Percentiles rank a stretch among this genome's conserved stretches.
Evolutionary conservation across 352 stramenopile genomes (phyloP).

Genomic region (Globisporangium cederbergense): DNA sequence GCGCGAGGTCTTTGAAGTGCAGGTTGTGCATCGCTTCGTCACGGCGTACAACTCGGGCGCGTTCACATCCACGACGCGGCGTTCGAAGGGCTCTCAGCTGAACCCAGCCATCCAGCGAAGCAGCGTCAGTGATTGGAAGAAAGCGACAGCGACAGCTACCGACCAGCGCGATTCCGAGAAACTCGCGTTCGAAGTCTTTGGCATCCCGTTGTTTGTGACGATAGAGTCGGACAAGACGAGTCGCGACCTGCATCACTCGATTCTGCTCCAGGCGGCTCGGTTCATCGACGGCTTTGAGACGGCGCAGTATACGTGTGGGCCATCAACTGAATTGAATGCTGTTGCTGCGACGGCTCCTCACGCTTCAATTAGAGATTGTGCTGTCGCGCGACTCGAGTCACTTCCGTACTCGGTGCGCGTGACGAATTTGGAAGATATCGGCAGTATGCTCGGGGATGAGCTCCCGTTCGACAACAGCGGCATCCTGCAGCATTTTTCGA

Average conservation of each 20-base stretch:
- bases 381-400: background rate
- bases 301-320: constrained; percentile 2
- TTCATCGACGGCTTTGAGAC: constrained; percentile 32
- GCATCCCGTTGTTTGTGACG: constrained; percentile 70
- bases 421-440: constrained; percentile 61
- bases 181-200: constrained; percentile 49
- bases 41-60: constrained; percentile 8
- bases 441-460: constrained; percentile 26
- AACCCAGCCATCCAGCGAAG: background rate
- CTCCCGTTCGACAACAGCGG: constrained; percentile 47
- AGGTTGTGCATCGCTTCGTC: constrained; percentile 64
- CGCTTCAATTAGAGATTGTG: constrained; percentile 6
- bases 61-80: constrained; percentile 1
- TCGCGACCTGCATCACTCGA: constrained; percentile 59
- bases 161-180: constrained; percentile 18
- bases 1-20: constrained; percentile 73
- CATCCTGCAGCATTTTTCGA: constrained; percentile 70
- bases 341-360: background rate
- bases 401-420: constrained; percentile 55
- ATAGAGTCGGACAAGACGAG: constrained; percentile 63
- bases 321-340: background rate
- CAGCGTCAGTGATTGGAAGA: background rate
- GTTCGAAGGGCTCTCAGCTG: background rate
- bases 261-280: constrained; percentile 62
- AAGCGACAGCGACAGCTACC: constrained; percentile 5